Evolutionary conservation across 495 filamentous ascomycete species (phyloP), one percentile per base, ranked within the genome.

Genomic region (Wilcoxina mikolae): DNA sequence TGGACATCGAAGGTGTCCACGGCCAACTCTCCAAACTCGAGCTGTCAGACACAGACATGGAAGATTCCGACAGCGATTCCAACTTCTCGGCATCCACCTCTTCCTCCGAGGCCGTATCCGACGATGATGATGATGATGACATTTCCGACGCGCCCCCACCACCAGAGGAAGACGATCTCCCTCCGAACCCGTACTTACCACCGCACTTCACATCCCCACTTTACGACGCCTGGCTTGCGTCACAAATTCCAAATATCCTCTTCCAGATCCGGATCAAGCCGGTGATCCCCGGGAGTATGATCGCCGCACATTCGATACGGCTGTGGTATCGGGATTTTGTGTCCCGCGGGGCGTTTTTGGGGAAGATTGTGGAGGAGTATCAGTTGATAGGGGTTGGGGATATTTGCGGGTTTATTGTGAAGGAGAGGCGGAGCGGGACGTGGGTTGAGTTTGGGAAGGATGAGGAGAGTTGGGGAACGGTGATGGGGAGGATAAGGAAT

Each of bases 171-270:
- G 46, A 49, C 15, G 46, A 49, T 3, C 23, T 15, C 12, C 12
- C 29, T 22, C 46, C 4, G 3, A 27, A 28, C 46, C 46, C 46
- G 27, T 3, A 15, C 1, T 11, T 29, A 3, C 46, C 46, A n/a
- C 46, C 46, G 20, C 46, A 49, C 46, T 49, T 49, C 46, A 49
- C 2, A 7, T 49, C 46, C 15, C 46, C 46, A 7, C 46, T 18
- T 11, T 49, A 49, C 46, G 46, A 49, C 15, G 12, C 46, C 15
- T 49, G 46, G 46, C 22, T 49, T 7, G 24, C 24, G 15, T 22
- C 24, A 15, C 46, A 28, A 15, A 49, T 25, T 7, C 46, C 46
- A 15, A 49, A 49, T 23, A 49, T 49, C 12, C 15, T 49, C 24
- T 49, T 49, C 46, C 12, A 10, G 27, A 11, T 29, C 3, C 1